Percentiles rank a stretch among this genome's conserved stretches.
Conservation (phyloP, 208 protist genomes). For the Crithidia sp. region DNA sequence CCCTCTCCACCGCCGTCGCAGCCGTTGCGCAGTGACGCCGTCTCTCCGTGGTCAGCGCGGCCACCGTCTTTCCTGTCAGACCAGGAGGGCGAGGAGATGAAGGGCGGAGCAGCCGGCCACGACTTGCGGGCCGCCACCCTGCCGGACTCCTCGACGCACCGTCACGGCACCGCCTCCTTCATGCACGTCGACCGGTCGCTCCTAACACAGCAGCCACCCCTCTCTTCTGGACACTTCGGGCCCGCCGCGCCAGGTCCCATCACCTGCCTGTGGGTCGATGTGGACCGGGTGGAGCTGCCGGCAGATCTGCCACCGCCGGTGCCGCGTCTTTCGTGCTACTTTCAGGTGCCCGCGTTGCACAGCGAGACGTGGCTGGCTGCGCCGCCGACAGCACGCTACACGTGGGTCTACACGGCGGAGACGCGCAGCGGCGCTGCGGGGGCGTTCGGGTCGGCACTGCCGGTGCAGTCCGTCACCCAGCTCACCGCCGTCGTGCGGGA, state of each 20-base stretch:
- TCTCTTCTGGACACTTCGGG: neutral
- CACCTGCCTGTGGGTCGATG: constrained; percentile 46
- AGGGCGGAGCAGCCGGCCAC: neutral
- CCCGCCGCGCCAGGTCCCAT: neutral
- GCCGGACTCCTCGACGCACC: neutral
- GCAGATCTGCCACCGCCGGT: constrained; percentile 41
- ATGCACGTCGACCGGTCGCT: constrained; percentile 34
- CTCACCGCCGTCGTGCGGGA: constrained; percentile 59
- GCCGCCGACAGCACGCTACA: constrained; percentile 65
- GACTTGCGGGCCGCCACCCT: neutral
- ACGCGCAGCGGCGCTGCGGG: constrained; percentile 29
- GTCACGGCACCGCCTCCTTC: constrained; percentile 18
- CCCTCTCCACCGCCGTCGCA: constrained; percentile 29
- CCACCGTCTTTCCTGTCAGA: neutral
- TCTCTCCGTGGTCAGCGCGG: constrained; percentile 6
- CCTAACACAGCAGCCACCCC: constrained; percentile 13
- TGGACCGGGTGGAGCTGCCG: constrained; percentile 70
- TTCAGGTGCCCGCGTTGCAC: constrained; percentile 44
- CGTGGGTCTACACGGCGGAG: constrained; percentile 57
- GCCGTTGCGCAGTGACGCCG: neutral
- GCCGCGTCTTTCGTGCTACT: constrained; percentile 86
- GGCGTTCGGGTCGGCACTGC: constrained; percentile 32
- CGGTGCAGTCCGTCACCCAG: constrained; percentile 44
- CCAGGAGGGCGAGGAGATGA: neutral
- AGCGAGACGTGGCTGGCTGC: constrained; percentile 73